Evolutionary conservation across 169 alveolate species (phyloP), one percentile per base, ranked within the genome.

Genomic region (Theileria luwenshuni): DNA sequence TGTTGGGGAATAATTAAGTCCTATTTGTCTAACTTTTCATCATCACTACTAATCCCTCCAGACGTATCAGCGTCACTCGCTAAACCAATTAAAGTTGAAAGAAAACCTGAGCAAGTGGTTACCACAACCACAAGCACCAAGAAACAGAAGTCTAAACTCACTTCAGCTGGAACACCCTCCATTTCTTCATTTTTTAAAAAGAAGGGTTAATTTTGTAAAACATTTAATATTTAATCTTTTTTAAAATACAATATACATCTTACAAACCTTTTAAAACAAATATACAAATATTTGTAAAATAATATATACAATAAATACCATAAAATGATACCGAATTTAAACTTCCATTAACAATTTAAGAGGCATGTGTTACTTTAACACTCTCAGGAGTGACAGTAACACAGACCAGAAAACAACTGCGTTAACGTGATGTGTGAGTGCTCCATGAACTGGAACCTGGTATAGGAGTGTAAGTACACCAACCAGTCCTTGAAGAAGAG

Each of bases 371-470:
- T 30, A 72, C 48, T 7, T 71, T 42, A 8, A 67, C 12, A n/a
- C 41, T 32, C 81, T 71, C 38, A 83, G 42, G 54, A 85, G 72
- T 61, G 72, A 69, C 8, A 89, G 63, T 48, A 89, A 60, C n/a
- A 84, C 74, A 19, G 92, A 69, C 88, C 88, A 81, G 62, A 85
- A 43, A 17, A 80, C 77, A 71, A 89, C 65, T 25, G 91, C 94
- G 38, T 86, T 86, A 35, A 79, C 75, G 73, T 89, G 94, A 52
- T 89, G 94, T 8, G 86, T 77, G 45, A 89, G 47, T 12, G 92
- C 92, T 45, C 86, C 61, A 62, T 80, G 91, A 15, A 89, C 68
- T 0, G 94, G 94, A 21, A 89, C 94, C 32, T 76, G 85, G 67
- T 85, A 81, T 27, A 89, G 61, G 25, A 89, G 65, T 13, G 90